These are phyloP conservation scores for Neltuma alba DNA, from an alignment of 306 rosid species.

Conservation along the genomic window DNA sequence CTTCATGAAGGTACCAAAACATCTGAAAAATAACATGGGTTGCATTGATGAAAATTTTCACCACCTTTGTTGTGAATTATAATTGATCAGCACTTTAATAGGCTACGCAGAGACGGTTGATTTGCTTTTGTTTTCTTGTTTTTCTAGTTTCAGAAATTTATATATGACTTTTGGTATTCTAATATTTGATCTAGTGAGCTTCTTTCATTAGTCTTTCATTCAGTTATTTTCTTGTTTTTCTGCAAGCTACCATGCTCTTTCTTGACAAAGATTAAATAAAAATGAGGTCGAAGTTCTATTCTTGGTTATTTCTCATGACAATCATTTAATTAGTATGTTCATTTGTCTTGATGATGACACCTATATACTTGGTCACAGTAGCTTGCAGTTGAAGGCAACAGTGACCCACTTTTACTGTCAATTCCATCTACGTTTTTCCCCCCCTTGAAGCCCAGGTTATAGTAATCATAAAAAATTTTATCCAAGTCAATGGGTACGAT, in stretches of 20 bases:
- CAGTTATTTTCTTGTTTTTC: neutral
- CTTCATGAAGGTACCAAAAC: slow-evolving; percentile 64
- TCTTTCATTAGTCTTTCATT: neutral
- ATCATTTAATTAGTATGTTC: no score
- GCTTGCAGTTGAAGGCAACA: neutral
- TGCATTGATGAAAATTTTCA: neutral
- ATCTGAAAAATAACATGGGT: neutral
- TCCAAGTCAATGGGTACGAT: neutral
- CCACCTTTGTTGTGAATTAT: no score
- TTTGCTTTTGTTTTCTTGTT: neutral
- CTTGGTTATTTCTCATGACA: no score
- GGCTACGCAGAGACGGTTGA: neutral
- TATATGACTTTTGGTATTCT: no score
- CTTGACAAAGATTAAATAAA: no score
- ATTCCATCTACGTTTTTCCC: neutral
- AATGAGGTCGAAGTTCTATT: no score
- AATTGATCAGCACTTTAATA: neutral
- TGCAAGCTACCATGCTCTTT: neutral
- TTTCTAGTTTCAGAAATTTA: neutral
- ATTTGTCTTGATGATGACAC: no score
- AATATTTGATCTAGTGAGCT: neutral
- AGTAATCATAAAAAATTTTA: neutral
- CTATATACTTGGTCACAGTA: neutral
- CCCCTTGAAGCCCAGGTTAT: neutral
- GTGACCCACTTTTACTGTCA: neutral